These are phyloP conservation scores for Pythium brassicae DNA, from an alignment of 352 stramenopile species.

Conservation along the genomic window DNA sequence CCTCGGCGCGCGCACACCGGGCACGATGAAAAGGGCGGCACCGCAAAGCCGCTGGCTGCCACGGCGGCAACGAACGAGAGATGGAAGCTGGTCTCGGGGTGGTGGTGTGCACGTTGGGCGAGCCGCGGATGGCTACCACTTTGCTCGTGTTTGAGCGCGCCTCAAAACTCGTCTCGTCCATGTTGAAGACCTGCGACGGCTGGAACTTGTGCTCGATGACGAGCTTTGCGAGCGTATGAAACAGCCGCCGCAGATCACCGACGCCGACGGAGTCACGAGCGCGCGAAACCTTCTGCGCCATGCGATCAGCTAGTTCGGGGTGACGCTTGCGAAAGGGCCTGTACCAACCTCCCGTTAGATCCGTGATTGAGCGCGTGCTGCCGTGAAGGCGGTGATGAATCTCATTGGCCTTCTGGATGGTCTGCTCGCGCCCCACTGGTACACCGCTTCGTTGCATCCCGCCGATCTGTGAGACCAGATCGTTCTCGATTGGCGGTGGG, in stretches of 20 bases:
- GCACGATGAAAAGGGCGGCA: slow-evolving; percentile 2
- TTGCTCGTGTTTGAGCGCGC: slow-evolving; percentile 9
- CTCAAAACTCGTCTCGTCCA: slow-evolving; percentile 6
- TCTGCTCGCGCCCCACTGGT: not conserved
- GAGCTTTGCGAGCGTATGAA: slow-evolving; percentile 9
- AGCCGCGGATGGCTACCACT: slow-evolving; percentile 1
- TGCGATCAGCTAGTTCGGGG: slow-evolving; percentile 2
- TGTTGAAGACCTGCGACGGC: slow-evolving; percentile 4
- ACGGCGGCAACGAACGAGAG: slow-evolving; percentile 4
- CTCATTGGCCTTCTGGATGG: slow-evolving; percentile 3
- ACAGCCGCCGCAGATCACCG: slow-evolving; percentile 2
- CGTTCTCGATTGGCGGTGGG: no score
- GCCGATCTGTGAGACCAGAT: no score
- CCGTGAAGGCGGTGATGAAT: slow-evolving; percentile 6
- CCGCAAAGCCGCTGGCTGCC: not conserved
- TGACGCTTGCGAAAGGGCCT: slow-evolving; percentile 3
- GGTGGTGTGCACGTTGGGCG: slow-evolving; percentile 7
- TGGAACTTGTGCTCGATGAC: slow-evolving; percentile 1
- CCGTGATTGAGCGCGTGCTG: slow-evolving; percentile 3
- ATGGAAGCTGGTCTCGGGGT: slow-evolving; percentile 3
- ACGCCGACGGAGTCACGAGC: slow-evolving; percentile 1
- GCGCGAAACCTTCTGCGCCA: slow-evolving; percentile 7
- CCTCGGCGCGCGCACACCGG: not conserved
- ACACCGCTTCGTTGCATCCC: no score
- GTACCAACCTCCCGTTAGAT: slow-evolving; percentile 5